Conservation (phyloP, 139 green algal genomes). For the Marvania coccoides region DNA sequence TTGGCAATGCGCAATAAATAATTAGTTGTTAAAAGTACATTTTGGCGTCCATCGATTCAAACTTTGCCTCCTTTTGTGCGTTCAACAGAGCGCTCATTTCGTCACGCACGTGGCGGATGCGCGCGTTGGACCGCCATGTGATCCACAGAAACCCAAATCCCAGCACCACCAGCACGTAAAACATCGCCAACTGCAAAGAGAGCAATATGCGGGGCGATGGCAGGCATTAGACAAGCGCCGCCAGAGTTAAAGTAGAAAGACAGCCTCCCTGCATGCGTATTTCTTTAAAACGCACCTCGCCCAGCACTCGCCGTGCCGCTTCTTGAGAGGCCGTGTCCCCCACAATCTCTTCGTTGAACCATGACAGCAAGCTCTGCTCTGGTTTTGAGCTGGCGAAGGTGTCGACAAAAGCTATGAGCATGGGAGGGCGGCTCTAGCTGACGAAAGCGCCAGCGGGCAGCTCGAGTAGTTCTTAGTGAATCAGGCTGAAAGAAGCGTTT, state of each 20-base stretch:
- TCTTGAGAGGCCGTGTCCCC: background rate
- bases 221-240: no score
- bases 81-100: no score
- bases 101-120: no score
- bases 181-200: background rate
- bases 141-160: background rate
- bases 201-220: no score
- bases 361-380: background rate
- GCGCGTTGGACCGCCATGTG: constrained; percentile 3
- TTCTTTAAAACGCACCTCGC: background rate
- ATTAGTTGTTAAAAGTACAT: background rate
- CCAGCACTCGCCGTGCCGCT: background rate
- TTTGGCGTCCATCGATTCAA: no score
- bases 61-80: no score
- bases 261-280: no score
- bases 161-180: background rate
- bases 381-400: background rate
- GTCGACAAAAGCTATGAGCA: background rate
- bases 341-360: background rate
- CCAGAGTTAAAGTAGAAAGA: no score
- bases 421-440: background rate
- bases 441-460: background rate
- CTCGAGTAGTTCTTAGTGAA: background rate
- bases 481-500: no score
- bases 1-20: background rate